phyloP scores from a whole-genome alignment of 169 alveolate genomes.

The Plasmodium malariae region DNA sequence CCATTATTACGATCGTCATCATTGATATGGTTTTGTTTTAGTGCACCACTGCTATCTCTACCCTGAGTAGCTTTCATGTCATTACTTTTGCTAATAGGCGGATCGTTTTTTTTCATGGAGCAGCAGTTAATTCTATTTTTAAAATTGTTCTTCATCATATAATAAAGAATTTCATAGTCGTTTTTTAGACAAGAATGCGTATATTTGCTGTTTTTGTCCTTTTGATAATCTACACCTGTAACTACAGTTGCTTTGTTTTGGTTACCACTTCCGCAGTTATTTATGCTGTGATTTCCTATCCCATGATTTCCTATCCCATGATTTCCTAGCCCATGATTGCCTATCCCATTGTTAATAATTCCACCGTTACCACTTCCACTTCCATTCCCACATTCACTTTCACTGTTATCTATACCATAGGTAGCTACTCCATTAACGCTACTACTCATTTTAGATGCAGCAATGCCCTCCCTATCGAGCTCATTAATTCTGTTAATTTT shows the following conservation, averaged over 20 bases:
- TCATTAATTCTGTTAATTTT: conserved; percentile 15
- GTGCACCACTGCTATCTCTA: not conserved
- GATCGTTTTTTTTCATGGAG: conserved; percentile 35
- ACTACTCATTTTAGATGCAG: not conserved
- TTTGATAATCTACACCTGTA: conserved; percentile 6
- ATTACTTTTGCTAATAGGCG: not conserved
- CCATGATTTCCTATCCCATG: too few relatives aligned
- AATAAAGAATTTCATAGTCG: conserved; percentile 48
- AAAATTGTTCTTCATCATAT: conserved; percentile 66
- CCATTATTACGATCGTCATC: not conserved
- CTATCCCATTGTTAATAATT: too few relatives aligned
- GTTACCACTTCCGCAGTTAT: too few relatives aligned
- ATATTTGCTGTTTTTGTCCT: conserved; percentile 7
- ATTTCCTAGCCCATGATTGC: too few relatives aligned
- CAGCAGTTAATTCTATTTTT: conserved; percentile 57
- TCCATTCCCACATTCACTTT: too few relatives aligned
- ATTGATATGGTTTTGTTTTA: not conserved
- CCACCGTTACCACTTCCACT: not conserved
- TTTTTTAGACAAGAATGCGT: conserved; percentile 41
- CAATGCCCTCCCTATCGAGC: not conserved
- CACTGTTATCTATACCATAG: too few relatives aligned
- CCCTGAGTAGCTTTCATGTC: not conserved
- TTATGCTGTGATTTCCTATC: too few relatives aligned
- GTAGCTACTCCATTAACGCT: too few relatives aligned
- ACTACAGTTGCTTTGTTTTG: conserved; percentile 20